Conservation (phyloP, 805 yeast genomes). For the Candida parachauliodes region DNA sequence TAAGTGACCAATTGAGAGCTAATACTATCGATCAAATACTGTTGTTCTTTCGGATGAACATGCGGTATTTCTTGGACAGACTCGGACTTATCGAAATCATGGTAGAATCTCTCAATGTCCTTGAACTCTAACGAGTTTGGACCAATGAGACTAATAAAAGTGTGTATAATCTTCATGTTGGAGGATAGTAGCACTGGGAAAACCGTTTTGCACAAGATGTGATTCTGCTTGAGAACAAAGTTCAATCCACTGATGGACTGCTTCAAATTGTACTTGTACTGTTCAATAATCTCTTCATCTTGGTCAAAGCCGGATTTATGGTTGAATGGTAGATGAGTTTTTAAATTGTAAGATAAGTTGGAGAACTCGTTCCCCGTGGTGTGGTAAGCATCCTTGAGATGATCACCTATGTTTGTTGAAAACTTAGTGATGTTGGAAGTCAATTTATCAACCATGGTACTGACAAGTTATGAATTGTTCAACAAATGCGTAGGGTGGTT, state of each 20-base stretch:
- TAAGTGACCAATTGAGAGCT: conserved; percentile 27
- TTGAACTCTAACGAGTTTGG: conserved; percentile 31
- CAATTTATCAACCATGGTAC: conserved; percentile 11
- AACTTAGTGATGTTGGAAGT: conserved; percentile 7
- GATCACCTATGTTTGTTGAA: conserved; percentile 6
- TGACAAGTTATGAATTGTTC: too few species aligned
- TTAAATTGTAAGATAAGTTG: conserved; percentile 7
- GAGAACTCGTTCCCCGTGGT: conserved; percentile 7
- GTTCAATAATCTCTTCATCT: conserved; percentile 39
- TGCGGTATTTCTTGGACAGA: conserved; percentile 24
- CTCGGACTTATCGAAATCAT: conserved; percentile 25
- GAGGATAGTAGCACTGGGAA: conserved; percentile 32
- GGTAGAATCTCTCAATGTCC: conserved; percentile 28
- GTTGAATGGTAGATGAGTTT: conserved; percentile 10
- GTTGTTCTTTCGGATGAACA: conserved; percentile 37
- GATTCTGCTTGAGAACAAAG: conserved; percentile 29
- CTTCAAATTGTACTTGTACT: conserved; percentile 43
- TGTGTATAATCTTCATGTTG: conserved; percentile 25
- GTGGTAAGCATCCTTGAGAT: conserved; percentile 9
- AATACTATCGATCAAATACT: conserved; percentile 20
- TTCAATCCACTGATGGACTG: conserved; percentile 42
- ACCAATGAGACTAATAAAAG: conserved; percentile 31
- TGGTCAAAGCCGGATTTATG: conserved; percentile 14
- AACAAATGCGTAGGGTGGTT: too few species aligned
- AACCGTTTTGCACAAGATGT: conserved; percentile 18